Evolutionary conservation across 345 rosid genomes (phyloP).

Genomic region (Pseudoturritis turrita): DNA sequence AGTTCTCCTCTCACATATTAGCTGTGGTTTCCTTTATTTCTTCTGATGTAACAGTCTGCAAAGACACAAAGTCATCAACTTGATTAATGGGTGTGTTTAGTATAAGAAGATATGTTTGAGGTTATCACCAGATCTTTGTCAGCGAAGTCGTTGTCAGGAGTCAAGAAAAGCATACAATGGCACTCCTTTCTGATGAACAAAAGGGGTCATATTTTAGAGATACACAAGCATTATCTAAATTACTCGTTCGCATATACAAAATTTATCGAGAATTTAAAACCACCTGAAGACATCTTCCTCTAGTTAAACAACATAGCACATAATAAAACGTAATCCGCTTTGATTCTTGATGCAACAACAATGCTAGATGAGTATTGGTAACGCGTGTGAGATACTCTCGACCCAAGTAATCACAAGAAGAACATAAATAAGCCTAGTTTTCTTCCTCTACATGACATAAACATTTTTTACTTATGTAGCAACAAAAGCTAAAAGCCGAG

Average conservation of each 20-base stretch:
- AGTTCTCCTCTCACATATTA: conserved; percentile 14
- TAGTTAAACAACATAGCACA: neutral
- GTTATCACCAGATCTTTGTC: neutral
- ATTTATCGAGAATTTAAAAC: no score
- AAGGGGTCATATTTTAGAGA: neutral
- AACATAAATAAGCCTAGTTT: neutral
- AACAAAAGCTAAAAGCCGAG: no score
- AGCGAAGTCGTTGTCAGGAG: conserved; percentile 70
- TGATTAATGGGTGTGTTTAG: neutral
- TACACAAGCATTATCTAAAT: neutral
- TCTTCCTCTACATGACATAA: neutral
- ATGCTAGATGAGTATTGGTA: no score
- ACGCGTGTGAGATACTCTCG: no score
- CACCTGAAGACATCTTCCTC: neutral
- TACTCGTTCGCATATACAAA: no score
- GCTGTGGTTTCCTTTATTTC: conserved; percentile 45
- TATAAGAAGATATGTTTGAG: neutral
- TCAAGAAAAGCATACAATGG: conserved; percentile 89
- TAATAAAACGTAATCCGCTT: neutral
- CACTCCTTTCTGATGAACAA: conserved; percentile 61
- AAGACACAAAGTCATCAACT: neutral
- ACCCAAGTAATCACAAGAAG: neutral
- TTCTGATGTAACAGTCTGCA: conserved; percentile 53
- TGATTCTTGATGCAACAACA: neutral
- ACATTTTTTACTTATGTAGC: neutral